Base-by-base conservation (phyloP, 306 rosid genomes). In the Begonia fuchsioides region DNA sequence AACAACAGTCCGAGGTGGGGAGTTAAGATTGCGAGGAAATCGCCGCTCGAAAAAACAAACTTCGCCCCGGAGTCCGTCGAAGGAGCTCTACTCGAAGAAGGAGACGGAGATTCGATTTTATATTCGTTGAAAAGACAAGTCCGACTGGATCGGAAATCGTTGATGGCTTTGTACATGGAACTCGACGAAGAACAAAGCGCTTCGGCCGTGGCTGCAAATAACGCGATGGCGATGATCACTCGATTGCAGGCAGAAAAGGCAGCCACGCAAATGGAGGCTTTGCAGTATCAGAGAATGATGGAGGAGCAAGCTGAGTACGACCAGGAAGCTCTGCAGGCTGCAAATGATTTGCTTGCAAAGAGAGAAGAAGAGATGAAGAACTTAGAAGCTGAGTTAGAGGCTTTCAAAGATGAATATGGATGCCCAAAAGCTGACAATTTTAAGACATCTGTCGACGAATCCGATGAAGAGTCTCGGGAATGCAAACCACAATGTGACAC, bases 221-320 rank as follows among this genome's bases (percentile, higher is more conserved):
- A 86, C 46, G 81, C 96, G 43, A 81, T 86, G 96, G 93, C 93
- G 13, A 86, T 86, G 96, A 86, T 86, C 53, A 86, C 81, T 57
- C 67, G 96, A 78, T 75, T 81, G 38, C 96, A 86, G 55, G 96
- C 81, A 76, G 96, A 86, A 70, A 86, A 76, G 53, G 88, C 96
- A 1, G 88, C 88, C n/a, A 76, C 81, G 88, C 93, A 86, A 69
- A 86, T 86, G 93, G 96, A 86, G 61, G 96, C 96, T 40, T 74
- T 81, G 70, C 96, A 86, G 58, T 86, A 86, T 64, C 93, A 81
- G 49, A 68, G 96, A 70, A 79, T 86, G 93, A 86, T 86, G 96
- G 96, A 86, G 13, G 96, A 86, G 61, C 96, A 81, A 69, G 76
- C 93, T 6, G 96, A 86, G 70, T 86, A 78, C 26, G 93, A 86